These are phyloP conservation scores for Phytopythium delawarense DNA, from an alignment of 352 stramenopile species.

Conservation along the genomic window DNA sequence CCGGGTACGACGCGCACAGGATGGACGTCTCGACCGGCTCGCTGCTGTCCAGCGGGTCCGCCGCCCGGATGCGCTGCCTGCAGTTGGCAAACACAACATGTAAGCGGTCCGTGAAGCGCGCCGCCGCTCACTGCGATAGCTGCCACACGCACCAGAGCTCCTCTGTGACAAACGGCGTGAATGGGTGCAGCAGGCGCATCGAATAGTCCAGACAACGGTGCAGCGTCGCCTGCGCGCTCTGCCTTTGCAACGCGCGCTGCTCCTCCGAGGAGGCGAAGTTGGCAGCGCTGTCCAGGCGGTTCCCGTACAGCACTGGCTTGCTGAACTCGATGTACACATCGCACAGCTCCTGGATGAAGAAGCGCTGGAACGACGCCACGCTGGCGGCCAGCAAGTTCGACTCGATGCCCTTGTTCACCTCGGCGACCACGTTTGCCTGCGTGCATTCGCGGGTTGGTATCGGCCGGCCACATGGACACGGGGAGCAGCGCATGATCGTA, in stretches of 20 bases:
- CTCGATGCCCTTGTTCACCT: constrained; percentile 62
- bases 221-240: constrained; percentile 90
- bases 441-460: background rate
- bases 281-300: constrained; percentile 30
- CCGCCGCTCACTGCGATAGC: background rate
- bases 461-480: background rate
- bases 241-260: constrained; percentile 51
- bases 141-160: constrained; percentile 93
- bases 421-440: constrained; percentile 48
- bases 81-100: background rate
- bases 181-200: constrained; percentile 96
- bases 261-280: constrained; percentile 30
- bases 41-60: constrained; percentile 27
- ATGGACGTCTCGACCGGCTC: constrained; percentile 43
- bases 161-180: constrained; percentile 99
- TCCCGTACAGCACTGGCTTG: constrained; percentile 78
- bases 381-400: constrained; percentile 66
- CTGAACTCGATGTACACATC: constrained; percentile 89
- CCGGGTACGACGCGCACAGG: constrained; percentile 76
- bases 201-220: constrained; percentile 94
- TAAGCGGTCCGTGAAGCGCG: background rate
- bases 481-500: constrained; percentile 15
- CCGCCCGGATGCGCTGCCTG: constrained; percentile 57
- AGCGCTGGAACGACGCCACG: constrained; percentile 66
- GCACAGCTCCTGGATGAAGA: constrained; percentile 86